These are phyloP conservation scores for Blastocystis sp. DNA, from an alignment of 352 stramenopile genomes.

Conservation along the genomic window DNA sequence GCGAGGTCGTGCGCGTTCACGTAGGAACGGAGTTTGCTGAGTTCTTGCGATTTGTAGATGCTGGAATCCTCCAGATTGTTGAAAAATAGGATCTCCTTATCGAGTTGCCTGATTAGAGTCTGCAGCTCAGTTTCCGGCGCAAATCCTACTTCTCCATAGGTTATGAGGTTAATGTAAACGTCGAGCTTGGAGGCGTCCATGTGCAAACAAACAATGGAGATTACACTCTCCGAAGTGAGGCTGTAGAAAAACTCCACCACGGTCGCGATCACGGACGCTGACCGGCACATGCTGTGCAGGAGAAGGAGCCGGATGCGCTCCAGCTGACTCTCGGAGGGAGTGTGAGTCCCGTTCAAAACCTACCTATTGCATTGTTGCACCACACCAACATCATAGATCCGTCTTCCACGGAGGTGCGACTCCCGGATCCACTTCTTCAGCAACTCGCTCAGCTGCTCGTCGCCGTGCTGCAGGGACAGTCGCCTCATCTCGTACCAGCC, in stretches of 20 bases:
- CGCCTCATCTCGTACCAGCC: background rate
- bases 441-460: background rate
- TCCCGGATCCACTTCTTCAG: constrained; percentile 17
- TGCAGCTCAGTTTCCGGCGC: background rate
- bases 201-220: constrained; percentile 19
- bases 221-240: background rate
- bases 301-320: constrained; percentile 8
- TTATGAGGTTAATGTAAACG: background rate
- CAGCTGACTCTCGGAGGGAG: background rate
- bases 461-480: background rate
- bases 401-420: constrained; percentile 8
- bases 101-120: constrained; percentile 27
- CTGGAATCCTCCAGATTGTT: constrained; percentile 16
- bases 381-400: constrained; percentile 40
- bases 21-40: constrained; percentile 55
- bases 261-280: background rate
- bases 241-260: constrained; percentile 1
- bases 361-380: background rate
- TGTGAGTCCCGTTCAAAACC: constrained; percentile 17
- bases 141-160: background rate
- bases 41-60: constrained; percentile 36
- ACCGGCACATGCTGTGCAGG: background rate
- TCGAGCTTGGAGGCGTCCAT: constrained; percentile 35
- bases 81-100: constrained; percentile 48
- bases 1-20: background rate